Evolutionary conservation across 441 rosid genomes (phyloP), one percentile per base, ranked within the genome.

Genomic region (Daphne laureola): DNA sequence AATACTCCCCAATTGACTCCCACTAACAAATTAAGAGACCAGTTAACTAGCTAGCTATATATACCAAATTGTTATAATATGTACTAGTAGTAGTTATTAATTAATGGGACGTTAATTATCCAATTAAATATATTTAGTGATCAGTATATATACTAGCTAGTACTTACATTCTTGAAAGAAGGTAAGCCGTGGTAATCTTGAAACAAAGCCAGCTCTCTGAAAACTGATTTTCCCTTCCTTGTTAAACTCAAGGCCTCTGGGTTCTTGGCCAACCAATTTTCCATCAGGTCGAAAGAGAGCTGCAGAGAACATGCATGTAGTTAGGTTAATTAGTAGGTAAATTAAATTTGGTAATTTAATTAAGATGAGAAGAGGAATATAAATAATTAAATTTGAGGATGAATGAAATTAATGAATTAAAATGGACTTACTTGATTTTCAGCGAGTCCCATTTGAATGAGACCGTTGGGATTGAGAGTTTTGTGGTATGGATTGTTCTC

Each of bases 361-460:
- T 43, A 17, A 11, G 18, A 21, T 14, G 8, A 4, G 25, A 17
- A 49, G 23, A 55, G 43, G 12, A 11, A 53, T 47, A 21, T 15
- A 9, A 21, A 49, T 43, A 21, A 21, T 21, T 21, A 47, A 21
- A 21, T 21, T 21, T 21, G 25, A 21, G 0, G 25, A 21, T 21
- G 16, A n/a, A n/a, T n/a, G n/a, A n/a, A n/a, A n/a, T n/a, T n/a
- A n/a, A n/a, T n/a, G n/a, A n/a, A n/a, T n/a, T n/a, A n/a, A n/a
- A n/a, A n/a, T n/a, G n/a, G 1, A 17, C 42, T 35, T 17, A 90
- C 97, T 90, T 90, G 96, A 61, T 90, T 90, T 65, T 90, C 96
- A 15, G 96, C 96, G 45, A 90, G 81, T 4, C 96, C 96, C 96
- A 90, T 83, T 68, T 90, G 98, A 66, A 87, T 70, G 63, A 90